Evolutionary conservation across 352 stramenopile genomes (phyloP).

Genomic region (Phytophthora multivora): DNA sequence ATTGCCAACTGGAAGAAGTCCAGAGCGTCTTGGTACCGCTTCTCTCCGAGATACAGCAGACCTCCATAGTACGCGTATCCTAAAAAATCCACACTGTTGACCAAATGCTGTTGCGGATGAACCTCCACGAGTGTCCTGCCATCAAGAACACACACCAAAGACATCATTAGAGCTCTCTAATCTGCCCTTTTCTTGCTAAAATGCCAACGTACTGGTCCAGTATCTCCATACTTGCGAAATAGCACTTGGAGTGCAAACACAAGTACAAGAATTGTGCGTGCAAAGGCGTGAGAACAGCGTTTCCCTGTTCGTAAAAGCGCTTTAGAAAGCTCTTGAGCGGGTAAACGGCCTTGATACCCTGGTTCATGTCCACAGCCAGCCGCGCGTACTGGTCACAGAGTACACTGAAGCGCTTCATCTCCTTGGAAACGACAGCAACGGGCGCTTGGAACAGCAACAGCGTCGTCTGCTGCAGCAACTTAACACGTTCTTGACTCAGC

Average conservation of each 20-base stretch:
- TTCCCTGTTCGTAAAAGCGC: constrained; percentile 61
- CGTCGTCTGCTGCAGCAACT: constrained; percentile 49
- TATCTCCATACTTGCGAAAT: constrained; percentile 70
- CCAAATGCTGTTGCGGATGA: constrained; percentile 56
- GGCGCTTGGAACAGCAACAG: constrained; percentile 61
- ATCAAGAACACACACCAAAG: constrained; percentile 15
- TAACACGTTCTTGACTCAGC: constrained; percentile 23
- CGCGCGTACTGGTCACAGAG: constrained; percentile 57
- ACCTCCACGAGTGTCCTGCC: constrained; percentile 73
- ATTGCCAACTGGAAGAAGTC: constrained; percentile 78
- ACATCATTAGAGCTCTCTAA: constrained; percentile 1
- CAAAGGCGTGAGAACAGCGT: constrained; percentile 63
- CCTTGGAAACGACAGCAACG: constrained; percentile 50
- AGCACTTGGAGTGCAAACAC: constrained; percentile 82
- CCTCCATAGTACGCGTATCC: constrained; percentile 88
- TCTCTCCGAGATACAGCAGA: constrained; percentile 73
- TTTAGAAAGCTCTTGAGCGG: constrained; percentile 71
- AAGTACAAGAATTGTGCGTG: constrained; percentile 82
- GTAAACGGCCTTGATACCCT: constrained; percentile 68
- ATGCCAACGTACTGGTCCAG: constrained; percentile 57
- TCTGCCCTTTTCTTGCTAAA: neutral
- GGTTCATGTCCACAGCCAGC: constrained; percentile 51
- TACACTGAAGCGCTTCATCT: constrained; percentile 64
- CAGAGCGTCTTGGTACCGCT: constrained; percentile 75
- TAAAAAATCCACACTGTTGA: constrained; percentile 71